These are phyloP conservation scores for Stevia rebaudiana DNA, from an alignment of 140 eudicot genomes.

Conservation along the genomic window DNA sequence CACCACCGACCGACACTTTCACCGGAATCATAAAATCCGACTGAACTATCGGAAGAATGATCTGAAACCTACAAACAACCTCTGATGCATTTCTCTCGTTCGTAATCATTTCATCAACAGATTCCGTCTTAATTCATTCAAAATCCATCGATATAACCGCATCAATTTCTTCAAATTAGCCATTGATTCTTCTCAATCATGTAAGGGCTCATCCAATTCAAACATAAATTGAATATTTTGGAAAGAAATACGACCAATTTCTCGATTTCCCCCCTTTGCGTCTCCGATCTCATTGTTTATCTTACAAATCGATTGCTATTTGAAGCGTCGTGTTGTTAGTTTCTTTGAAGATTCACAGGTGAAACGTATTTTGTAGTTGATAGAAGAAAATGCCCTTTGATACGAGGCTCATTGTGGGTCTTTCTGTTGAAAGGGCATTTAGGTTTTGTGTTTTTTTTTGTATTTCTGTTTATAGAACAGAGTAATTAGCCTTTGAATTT, in stretches of 20 bases:
- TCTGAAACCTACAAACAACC: slow-evolving; percentile 12
- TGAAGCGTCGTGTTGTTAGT: background rate
- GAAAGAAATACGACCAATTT: slow-evolving; percentile 6
- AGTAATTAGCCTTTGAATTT: background rate
- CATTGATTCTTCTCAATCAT: slow-evolving; percentile 36
- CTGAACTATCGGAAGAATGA: slow-evolving; percentile 23
- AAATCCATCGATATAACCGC: slow-evolving; percentile 5
- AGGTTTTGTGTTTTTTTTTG: slow-evolving; percentile 5
- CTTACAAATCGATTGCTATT: slow-evolving; percentile 1
- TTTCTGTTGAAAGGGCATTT: slow-evolving; percentile 30
- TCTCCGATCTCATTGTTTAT: background rate
- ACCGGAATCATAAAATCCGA: slow-evolving; percentile 21
- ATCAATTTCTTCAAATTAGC: slow-evolving; percentile 29
- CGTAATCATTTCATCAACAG: slow-evolving; percentile 13
- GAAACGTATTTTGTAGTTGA: slow-evolving; percentile 13
- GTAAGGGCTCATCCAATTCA: too few relatives aligned
- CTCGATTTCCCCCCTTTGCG: too few relatives aligned
- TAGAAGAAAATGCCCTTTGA: slow-evolving; percentile 30
- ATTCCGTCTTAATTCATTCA: slow-evolving; percentile 16
- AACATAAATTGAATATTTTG: background rate
- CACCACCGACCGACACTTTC: background rate
- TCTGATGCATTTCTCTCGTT: slow-evolving; percentile 10
- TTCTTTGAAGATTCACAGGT: slow-evolving; percentile 1
- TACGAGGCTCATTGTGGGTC: slow-evolving; percentile 17
- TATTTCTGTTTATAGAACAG: slow-evolving; percentile 5